These are phyloP conservation scores for Flaveria linearis DNA, from an alignment of 129 eudicot genomes.

Conservation along the genomic window DNA sequence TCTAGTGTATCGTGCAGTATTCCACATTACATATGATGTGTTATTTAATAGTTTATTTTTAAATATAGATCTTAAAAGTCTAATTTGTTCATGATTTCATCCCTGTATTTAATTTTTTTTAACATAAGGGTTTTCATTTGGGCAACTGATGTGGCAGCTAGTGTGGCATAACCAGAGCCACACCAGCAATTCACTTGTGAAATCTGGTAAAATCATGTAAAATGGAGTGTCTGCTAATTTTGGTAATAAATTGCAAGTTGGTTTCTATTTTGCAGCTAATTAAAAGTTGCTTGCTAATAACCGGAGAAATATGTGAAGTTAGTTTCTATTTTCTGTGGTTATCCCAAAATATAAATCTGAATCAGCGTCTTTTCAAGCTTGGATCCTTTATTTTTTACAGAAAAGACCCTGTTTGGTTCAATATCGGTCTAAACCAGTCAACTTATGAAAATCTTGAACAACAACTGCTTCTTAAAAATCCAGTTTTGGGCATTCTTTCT, in stretches of 20 bases:
- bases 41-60: too few relatives aligned
- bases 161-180: not conserved
- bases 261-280: not conserved
- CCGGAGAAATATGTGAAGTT: not conserved
- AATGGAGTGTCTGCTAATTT: not conserved
- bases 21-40: not conserved
- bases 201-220: not conserved
- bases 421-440: not conserved
- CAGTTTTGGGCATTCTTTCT: constrained; percentile 3
- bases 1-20: not conserved
- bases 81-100: not conserved
- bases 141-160: not conserved
- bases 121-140: not conserved
- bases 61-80: not conserved
- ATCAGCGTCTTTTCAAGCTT: not conserved
- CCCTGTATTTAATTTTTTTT: not conserved
- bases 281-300: not conserved
- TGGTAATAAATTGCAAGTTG: not conserved
- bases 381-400: not conserved
- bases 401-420: not conserved
- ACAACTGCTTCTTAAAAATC: not conserved
- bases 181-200: not conserved
- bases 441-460: not conserved
- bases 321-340: not conserved
- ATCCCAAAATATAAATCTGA: not conserved